phyloP scores from a whole-genome alignment of 2,329 filamentous ascomycete species.

The Aureobasidium mangrovei region DNA sequence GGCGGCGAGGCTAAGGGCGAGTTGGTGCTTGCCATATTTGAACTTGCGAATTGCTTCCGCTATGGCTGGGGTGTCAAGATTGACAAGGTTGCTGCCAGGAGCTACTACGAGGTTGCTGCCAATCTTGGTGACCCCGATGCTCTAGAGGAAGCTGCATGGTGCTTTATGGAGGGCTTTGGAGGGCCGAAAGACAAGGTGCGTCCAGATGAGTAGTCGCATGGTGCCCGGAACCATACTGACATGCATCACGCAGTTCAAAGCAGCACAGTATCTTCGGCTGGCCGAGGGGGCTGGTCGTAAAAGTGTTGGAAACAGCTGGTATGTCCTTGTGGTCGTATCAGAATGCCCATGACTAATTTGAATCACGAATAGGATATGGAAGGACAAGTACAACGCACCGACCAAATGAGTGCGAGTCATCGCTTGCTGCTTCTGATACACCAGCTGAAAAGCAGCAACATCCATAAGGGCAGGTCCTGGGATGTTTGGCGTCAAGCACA shows the following conservation, averaged over 20 bases:
- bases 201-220: constrained; percentile 20
- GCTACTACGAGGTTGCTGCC: constrained; percentile 97
- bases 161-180: constrained; percentile 92
- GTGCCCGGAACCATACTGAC: not conserved
- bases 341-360: constrained; percentile 3
- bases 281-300: constrained; percentile 85
- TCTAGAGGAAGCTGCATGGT: constrained; percentile 96
- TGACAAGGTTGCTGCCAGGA: constrained; percentile 72
- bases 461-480: too few species aligned
- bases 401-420: not conserved
- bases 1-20: constrained; percentile 94
- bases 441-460: too few species aligned
- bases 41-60: constrained; percentile 85
- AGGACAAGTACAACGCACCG: constrained; percentile 67
- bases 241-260: constrained; percentile 19
- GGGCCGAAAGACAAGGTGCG: constrained; percentile 97
- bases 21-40: constrained; percentile 90
- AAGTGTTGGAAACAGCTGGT: constrained; percentile 91
- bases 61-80: constrained; percentile 87
- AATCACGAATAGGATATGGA: constrained; percentile 76
- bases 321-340: constrained; percentile 36
- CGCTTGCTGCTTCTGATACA: too few species aligned
- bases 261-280: constrained; percentile 85
- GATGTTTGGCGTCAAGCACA: too few species aligned
- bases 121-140: constrained; percentile 95